A percentile compares a stretch with the other conserved stretches of the same genome.
Evolutionary conservation across 345 rosid genomes (phyloP).

Genomic region (Arabis hirsuta): DNA sequence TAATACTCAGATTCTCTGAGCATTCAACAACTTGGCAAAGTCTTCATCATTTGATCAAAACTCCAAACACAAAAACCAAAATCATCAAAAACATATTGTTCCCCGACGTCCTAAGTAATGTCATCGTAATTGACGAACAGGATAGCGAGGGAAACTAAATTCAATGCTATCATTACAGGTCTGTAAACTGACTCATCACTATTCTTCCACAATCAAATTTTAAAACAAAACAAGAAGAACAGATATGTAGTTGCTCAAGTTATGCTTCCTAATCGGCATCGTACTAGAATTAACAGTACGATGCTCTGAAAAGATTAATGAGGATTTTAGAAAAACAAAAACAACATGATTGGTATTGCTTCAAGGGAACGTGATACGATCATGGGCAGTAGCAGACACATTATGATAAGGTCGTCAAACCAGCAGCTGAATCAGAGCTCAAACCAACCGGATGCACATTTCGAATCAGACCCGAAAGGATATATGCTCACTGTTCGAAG

Average conservation of each 20-base stretch:
- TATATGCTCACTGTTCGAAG: too few relatives aligned
- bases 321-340: neutral
- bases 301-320: neutral
- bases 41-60: conserved; percentile 27
- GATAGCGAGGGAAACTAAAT: conserved; percentile 47
- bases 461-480: too few relatives aligned
- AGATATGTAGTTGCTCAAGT: conserved; percentile 32
- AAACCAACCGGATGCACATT: too few relatives aligned
- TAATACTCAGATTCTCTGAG: conserved; percentile 5
- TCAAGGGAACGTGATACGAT: too few relatives aligned
- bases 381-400: too few relatives aligned
- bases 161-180: conserved; percentile 85
- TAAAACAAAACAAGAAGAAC: too few relatives aligned
- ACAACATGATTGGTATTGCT: conserved; percentile 71
- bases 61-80: neutral
- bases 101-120: conserved; percentile 44
- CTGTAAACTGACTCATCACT: conserved; percentile 76
- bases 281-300: conserved; percentile 15
- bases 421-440: too few relatives aligned
- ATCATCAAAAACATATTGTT: conserved; percentile 4
- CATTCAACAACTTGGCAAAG: conserved; percentile 35
- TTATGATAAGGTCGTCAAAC: too few relatives aligned
- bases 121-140: conserved; percentile 35
- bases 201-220: conserved; percentile 45
- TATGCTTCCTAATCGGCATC: conserved; percentile 15